Evolutionary conservation across 78 protist genomes (phyloP).

Genomic region (Dictyostelium citrinum): DNA sequence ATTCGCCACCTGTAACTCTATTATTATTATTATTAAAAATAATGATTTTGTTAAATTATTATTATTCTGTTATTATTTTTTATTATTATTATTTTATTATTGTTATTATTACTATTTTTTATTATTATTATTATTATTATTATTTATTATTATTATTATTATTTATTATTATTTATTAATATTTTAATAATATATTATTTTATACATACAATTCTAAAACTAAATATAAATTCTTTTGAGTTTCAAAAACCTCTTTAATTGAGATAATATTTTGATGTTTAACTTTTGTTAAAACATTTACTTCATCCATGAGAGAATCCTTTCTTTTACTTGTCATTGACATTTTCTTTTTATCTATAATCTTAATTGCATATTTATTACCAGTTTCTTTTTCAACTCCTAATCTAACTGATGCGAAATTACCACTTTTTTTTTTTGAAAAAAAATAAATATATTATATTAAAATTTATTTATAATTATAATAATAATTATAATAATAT

Average conservation of each 20-base stretch:
- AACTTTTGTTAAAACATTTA: conserved; percentile 73
- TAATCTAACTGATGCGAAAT: conserved; percentile 70
- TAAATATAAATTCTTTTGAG: conserved; percentile 65
- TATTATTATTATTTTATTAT: not conserved
- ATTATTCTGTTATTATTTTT: not conserved
- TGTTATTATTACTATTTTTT: no score
- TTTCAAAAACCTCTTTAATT: conserved; percentile 65
- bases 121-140: no score
- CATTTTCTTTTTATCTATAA: conserved; percentile 80
- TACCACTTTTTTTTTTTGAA: conserved; percentile 8
- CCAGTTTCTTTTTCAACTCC: conserved; percentile 78
- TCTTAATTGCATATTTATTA: conserved; percentile 66
- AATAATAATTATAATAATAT: no score
- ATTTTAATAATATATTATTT: not conserved
- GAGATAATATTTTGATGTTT: conserved; percentile 74
- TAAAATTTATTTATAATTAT: not conserved
- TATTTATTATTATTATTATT: not conserved
- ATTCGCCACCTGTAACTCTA: conserved; percentile 83
- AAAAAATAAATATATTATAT: not conserved
- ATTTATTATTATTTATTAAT: no score
- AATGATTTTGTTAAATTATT: not conserved
- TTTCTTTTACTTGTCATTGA: conserved; percentile 67
- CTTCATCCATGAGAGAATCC: conserved; percentile 74
- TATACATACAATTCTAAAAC: conserved; percentile 81
- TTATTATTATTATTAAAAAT: no score